phyloP scores from a whole-genome alignment of 176 grass and related monocot genomes.

The Oryza officinalis region DNA sequence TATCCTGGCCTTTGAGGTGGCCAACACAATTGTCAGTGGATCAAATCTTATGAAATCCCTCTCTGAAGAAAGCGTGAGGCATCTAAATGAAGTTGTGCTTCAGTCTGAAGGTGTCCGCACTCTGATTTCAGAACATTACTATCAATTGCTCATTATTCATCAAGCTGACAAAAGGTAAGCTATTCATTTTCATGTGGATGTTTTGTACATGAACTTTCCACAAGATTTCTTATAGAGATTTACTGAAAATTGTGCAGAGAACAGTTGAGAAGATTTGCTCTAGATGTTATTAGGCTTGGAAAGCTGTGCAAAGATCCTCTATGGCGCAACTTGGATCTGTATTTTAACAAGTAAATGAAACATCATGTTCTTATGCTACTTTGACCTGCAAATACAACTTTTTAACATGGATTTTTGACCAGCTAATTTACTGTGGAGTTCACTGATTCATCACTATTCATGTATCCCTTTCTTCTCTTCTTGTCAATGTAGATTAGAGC shows the following conservation, averaged over 20 bases:
- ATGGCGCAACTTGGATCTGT: constrained; percentile 47
- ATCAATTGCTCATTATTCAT: constrained; percentile 34
- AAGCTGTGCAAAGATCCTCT: constrained; percentile 42
- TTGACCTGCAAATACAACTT: no score
- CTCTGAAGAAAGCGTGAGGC: constrained; percentile 43
- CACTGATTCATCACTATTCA: not conserved
- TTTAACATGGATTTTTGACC: no score
- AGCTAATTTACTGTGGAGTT: no score
- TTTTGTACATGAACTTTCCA: not conserved
- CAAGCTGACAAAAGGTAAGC: constrained; percentile 53
- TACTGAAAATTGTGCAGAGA: constrained; percentile 39
- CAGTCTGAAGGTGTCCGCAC: constrained; percentile 39
- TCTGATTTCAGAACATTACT: constrained; percentile 54
- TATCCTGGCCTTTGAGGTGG: constrained; percentile 60
- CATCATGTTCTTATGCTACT: no score
- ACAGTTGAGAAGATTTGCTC: constrained; percentile 39
- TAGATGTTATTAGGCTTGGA: constrained; percentile 53
- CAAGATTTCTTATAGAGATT: not conserved
- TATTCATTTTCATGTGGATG: not conserved
- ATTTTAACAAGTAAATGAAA: constrained; percentile 38
- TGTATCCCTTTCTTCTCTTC: no score
- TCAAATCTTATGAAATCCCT: constrained; percentile 49
- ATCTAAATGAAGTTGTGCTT: constrained; percentile 48
- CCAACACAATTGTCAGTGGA: constrained; percentile 56
- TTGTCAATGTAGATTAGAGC: not conserved